Evolutionary conservation across 768 basidiomycete species (phyloP).

Genomic region (Tulasnella sp.): DNA sequence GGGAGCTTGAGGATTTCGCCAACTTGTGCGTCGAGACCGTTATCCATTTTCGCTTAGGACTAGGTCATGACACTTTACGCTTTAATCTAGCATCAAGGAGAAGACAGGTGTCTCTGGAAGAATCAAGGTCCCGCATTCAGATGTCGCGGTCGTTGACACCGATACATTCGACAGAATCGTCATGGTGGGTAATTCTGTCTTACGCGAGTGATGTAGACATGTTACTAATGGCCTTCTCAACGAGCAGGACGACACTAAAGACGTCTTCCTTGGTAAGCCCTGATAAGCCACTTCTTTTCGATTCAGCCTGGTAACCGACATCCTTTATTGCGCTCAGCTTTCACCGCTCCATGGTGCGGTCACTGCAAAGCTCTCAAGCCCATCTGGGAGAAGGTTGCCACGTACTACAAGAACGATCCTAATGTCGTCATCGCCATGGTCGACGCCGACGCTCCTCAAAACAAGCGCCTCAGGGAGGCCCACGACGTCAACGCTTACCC

Average conservation of each 20-base stretch:
- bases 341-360: conserved; percentile 49
- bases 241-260: conserved; percentile 55
- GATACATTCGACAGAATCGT: conserved; percentile 71
- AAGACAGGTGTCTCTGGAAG: conserved; percentile 80
- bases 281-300: conserved; percentile 50
- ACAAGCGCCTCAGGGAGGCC: conserved; percentile 58
- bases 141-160: conserved; percentile 57
- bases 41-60: not conserved
- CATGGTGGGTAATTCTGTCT: conserved; percentile 37
- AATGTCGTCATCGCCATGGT: conserved; percentile 84
- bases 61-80: not conserved
- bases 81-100: conserved; percentile 49
- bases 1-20: conserved; percentile 71
- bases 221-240: not conserved
- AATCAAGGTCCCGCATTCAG: conserved; percentile 76
- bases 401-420: conserved; percentile 66
- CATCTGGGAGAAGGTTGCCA: conserved; percentile 78
- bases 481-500: conserved; percentile 80
- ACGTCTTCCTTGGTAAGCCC: conserved; percentile 61
- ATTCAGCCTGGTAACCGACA: not conserved
- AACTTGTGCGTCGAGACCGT: conserved; percentile 51
- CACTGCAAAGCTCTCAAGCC: conserved; percentile 94
- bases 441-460: conserved; percentile 77
- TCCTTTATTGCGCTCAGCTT: conserved; percentile 26
- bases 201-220: not conserved